Conservation (phyloP, 345 rosid genomes). For the Rhodamnia rubescens region DNA sequence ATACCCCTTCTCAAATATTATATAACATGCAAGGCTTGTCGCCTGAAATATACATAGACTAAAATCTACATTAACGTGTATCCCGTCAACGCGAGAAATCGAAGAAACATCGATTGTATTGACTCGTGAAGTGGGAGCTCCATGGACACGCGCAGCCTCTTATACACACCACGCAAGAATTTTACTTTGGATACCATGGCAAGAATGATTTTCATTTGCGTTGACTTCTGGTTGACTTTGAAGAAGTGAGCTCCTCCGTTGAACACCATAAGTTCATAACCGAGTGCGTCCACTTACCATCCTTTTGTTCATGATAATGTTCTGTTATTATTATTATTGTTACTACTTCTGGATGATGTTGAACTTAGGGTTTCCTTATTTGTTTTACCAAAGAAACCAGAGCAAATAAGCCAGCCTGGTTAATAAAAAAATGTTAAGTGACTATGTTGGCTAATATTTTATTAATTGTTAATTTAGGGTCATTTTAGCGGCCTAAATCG, state of each 20-base stretch:
- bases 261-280: background rate
- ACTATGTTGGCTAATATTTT: background rate
- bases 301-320: background rate
- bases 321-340: too few species aligned
- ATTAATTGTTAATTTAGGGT: background rate
- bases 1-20: background rate
- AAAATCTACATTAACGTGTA: background rate
- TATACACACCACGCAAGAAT: too few species aligned
- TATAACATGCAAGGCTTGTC: too few species aligned
- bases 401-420: background rate
- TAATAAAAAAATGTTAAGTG: background rate
- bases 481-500: background rate
- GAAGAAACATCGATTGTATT: too few species aligned
- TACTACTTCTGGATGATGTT: background rate
- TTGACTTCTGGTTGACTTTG: background rate
- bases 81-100: background rate
- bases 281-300: background rate
- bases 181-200: background rate
- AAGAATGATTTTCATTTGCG: background rate
- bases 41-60: background rate
- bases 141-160: too few species aligned
- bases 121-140: too few species aligned
- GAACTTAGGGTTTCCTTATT: background rate
- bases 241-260: background rate
- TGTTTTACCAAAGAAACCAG: background rate